Percentiles rank a stretch among this genome's conserved stretches.
These are phyloP conservation scores for Phialophora macrospora DNA, from an alignment of 2,329 filamentous ascomycete species.

Conservation along the genomic window DNA sequence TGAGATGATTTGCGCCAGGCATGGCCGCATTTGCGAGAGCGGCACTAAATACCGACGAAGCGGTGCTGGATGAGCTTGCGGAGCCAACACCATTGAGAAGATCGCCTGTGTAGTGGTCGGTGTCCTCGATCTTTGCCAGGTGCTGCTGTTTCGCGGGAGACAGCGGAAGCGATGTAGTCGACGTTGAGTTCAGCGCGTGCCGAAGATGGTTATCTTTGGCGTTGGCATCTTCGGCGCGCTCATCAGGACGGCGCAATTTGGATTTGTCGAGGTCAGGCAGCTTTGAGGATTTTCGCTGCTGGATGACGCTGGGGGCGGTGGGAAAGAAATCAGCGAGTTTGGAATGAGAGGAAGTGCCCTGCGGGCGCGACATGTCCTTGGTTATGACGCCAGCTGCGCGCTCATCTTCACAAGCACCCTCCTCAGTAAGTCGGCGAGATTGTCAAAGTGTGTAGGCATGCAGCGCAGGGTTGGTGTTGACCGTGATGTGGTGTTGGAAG, in stretches of 20 bases:
- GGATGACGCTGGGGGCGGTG: conserved; percentile 70
- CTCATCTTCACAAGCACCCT: conserved; percentile 36
- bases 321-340: conserved; percentile 88
- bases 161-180: conserved; percentile 16
- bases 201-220: conserved; percentile 24
- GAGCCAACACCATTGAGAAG: conserved; percentile 73
- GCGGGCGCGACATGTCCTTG: conserved; percentile 72
- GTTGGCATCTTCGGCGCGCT: conserved; percentile 36
- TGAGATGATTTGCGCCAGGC: conserved; percentile 61
- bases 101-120: conserved; percentile 59
- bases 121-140: conserved; percentile 39
- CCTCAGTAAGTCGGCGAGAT: conserved; percentile 15
- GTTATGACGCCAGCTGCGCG: conserved; percentile 32
- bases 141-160: conserved; percentile 25
- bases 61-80: conserved; percentile 72
- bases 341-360: conserved; percentile 52
- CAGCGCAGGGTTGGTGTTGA: conserved; percentile 19
- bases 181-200: conserved; percentile 28
- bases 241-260: conserved; percentile 20
- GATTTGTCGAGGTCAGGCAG: conserved; percentile 58
- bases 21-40: conserved; percentile 58
- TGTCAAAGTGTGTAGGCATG: conserved; percentile 12
- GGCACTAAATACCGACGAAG: conserved; percentile 72
- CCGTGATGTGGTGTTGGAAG: conserved; percentile 17
- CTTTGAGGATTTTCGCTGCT: conserved; percentile 52